A percentile compares a stretch with the other conserved stretches of the same genome.
Conservation (phyloP, 192 early-diverging fungal genomes). For the Spizellomyces punctatus region DNA sequence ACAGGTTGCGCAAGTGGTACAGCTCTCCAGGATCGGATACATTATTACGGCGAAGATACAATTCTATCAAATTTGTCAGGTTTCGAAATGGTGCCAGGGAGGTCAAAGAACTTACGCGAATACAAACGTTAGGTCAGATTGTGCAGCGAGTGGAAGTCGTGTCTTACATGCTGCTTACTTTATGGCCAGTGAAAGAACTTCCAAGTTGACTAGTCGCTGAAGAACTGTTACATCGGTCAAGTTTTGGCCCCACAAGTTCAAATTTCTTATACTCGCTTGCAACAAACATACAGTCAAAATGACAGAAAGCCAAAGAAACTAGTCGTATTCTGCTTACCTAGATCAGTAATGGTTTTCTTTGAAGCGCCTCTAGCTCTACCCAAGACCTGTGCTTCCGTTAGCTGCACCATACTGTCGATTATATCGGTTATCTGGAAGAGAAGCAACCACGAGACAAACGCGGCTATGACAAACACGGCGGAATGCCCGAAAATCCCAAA, state of each 20-base stretch:
- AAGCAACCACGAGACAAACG: too few relatives aligned
- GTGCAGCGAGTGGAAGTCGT: not conserved
- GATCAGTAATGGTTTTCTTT: slow-evolving; percentile 10
- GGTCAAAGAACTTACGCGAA: slow-evolving; percentile 20
- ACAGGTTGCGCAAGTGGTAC: slow-evolving; percentile 28
- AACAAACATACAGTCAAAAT: not conserved
- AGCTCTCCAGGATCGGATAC: slow-evolving; percentile 39
- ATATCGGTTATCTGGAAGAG: not conserved
- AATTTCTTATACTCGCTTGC: slow-evolving; percentile 33
- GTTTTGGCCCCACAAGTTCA: slow-evolving; percentile 53
- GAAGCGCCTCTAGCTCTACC: slow-evolving; percentile 16
- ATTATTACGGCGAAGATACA: slow-evolving; percentile 48
- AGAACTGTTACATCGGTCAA: slow-evolving; percentile 44
- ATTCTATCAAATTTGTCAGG: slow-evolving; percentile 27
- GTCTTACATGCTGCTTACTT: slow-evolving; percentile 27
- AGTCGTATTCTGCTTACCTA: slow-evolving; percentile 1
- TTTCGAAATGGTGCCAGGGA: slow-evolving; percentile 21
- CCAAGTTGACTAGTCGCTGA: slow-evolving; percentile 26
- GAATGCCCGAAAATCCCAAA: too few relatives aligned
- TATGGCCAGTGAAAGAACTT: slow-evolving; percentile 48
- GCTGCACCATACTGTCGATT: slow-evolving; percentile 4
- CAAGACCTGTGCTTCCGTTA: slow-evolving; percentile 31
- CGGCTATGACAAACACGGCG: too few relatives aligned
- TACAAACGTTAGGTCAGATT: not conserved
- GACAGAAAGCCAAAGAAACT: not conserved